A percentile compares a stretch with the other conserved stretches of the same genome.
Conservation (phyloP, 1,284 basidiomycete genomes). For the Ceratobasidium sp. region DNA sequence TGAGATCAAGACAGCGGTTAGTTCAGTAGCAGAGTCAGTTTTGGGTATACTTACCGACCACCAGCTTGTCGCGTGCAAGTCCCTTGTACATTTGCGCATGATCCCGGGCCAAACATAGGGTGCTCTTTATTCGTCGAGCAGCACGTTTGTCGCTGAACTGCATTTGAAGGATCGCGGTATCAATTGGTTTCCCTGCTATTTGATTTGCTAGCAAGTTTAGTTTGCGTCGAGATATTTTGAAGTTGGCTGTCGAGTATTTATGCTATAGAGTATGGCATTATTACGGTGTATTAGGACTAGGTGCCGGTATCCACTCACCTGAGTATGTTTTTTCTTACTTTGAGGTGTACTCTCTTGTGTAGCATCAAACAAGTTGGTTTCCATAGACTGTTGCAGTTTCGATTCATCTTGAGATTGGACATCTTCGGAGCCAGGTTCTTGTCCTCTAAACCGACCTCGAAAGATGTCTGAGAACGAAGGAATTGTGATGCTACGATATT, state of each 20-base stretch:
- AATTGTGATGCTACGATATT: not conserved
- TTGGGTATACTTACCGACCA: constrained; percentile 73
- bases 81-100: constrained; percentile 84
- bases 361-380: constrained; percentile 63
- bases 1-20: constrained; percentile 53
- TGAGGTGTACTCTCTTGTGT: constrained; percentile 42
- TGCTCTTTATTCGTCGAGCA: constrained; percentile 84
- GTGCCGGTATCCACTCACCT: not conserved
- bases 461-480: constrained; percentile 47
- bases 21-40: not conserved
- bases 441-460: constrained; percentile 62
- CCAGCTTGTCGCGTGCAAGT: constrained; percentile 73
- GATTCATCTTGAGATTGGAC: constrained; percentile 62
- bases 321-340: constrained; percentile 37
- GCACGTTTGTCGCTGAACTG: constrained; percentile 92
- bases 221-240: constrained; percentile 94
- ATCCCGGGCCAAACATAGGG: constrained; percentile 86
- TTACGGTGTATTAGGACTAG: not conserved
- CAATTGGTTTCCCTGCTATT: constrained; percentile 87
- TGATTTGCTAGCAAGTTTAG: constrained; percentile 87
- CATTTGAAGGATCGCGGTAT: constrained; percentile 96
- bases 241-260: constrained; percentile 88
- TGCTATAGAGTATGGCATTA: constrained; percentile 59
- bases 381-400: constrained; percentile 61
- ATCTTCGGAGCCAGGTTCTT: constrained; percentile 54